These are phyloP conservation scores for Myrica gale DNA, from an alignment of 306 rosid species.

Conservation along the genomic window DNA sequence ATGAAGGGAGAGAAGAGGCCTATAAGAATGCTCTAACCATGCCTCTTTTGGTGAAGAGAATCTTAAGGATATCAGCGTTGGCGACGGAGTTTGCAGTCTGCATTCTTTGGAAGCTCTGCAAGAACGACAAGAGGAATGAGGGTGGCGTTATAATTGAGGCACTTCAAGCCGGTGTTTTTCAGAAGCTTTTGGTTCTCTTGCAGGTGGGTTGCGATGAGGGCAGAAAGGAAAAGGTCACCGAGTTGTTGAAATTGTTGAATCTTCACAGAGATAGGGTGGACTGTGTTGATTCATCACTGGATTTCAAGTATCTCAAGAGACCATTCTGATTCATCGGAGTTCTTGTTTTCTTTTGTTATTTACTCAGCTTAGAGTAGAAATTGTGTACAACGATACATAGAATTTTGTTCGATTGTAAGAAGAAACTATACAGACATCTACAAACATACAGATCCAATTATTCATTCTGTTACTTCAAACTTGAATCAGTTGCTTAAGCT, in stretches of 20 bases:
- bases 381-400: conserved; percentile 32
- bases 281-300: conserved; percentile 66
- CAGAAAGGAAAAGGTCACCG: conserved; percentile 63
- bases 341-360: conserved; percentile 14
- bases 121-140: conserved; percentile 28
- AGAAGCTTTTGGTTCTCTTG: conserved; percentile 75
- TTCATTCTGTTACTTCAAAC: conserved; percentile 10
- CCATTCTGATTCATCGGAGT: conserved; percentile 45
- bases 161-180: conserved; percentile 64
- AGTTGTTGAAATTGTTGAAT: conserved; percentile 71
- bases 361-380: conserved; percentile 19
- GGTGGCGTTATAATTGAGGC: conserved; percentile 55
- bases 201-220: conserved; percentile 70
- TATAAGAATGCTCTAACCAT: conserved; percentile 60
- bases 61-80: conserved; percentile 59
- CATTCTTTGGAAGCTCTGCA: conserved; percentile 69
- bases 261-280: conserved; percentile 46
- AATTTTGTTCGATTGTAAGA: neutral
- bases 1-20: conserved; percentile 53
- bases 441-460: conserved; percentile 10
- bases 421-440: neutral
- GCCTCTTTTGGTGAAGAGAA: conserved; percentile 77
- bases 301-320: conserved; percentile 64
- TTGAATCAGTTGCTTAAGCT: no score
- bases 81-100: conserved; percentile 57